Conservation (phyloP, 1,139 yeast species). For the Taphrina deformans region DNA sequence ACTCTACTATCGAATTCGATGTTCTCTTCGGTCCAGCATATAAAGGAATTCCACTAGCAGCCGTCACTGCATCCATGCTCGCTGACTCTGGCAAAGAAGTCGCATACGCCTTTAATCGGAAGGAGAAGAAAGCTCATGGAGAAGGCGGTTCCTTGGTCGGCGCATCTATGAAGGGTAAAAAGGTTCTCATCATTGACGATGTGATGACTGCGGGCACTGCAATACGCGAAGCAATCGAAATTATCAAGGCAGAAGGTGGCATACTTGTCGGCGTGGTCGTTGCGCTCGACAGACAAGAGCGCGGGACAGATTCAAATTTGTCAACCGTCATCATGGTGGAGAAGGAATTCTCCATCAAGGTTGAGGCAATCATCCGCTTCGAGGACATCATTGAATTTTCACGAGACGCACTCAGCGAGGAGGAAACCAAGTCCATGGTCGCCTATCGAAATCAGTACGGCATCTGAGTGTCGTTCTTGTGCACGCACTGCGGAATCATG, state of each 20-base stretch:
- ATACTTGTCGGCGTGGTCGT: slow-evolving; percentile 78
- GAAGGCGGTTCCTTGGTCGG: slow-evolving; percentile 98
- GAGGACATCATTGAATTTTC: slow-evolving; percentile 70
- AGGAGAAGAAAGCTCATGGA: slow-evolving; percentile 95
- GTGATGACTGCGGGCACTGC: slow-evolving; percentile 99
- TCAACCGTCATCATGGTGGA: slow-evolving; percentile 84
- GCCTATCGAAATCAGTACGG: slow-evolving; percentile 41
- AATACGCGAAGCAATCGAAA: slow-evolving; percentile 85
- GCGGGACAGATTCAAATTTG: slow-evolving; percentile 62
- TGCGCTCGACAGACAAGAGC: slow-evolving; percentile 93
- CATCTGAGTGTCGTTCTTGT: too few relatives aligned
- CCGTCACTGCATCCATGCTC: slow-evolving; percentile 85
- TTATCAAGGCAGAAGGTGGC: slow-evolving; percentile 71
- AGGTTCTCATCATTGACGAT: slow-evolving; percentile 84
- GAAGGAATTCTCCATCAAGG: slow-evolving; percentile 73
- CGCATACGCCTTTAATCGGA: slow-evolving; percentile 51
- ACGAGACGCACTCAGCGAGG: slow-evolving; percentile 46
- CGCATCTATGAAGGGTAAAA: slow-evolving; percentile 65
- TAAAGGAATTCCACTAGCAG: slow-evolving; percentile 94
- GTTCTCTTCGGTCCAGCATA: slow-evolving; percentile 96
- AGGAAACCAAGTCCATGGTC: slow-evolving; percentile 44
- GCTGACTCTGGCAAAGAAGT: slow-evolving; percentile 65
- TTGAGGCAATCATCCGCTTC: slow-evolving; percentile 73
- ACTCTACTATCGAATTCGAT: slow-evolving; percentile 75
- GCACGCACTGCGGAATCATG: too few relatives aligned